Evolutionary conservation across 2,329 filamentous ascomycete species (phyloP).

Genomic region (Coleophoma crateriformis): DNA sequence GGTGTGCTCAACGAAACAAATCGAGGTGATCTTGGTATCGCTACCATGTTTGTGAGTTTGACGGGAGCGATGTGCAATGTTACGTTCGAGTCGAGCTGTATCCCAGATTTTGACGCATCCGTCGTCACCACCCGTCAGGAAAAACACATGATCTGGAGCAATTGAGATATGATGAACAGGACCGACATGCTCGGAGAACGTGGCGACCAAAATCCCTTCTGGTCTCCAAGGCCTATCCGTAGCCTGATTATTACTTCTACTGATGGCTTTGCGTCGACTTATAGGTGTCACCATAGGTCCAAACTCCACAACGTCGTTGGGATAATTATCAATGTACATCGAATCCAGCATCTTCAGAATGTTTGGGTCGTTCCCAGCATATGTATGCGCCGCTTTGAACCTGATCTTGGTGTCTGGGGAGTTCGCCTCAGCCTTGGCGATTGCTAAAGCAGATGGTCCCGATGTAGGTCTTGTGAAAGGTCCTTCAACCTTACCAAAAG

Average conservation of each 20-base stretch:
- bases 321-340: constrained; percentile 72
- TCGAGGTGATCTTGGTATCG: constrained; percentile 67
- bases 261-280: constrained; percentile 45
- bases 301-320: constrained; percentile 62
- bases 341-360: constrained; percentile 71
- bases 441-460: constrained; percentile 29
- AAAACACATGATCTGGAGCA: constrained; percentile 89
- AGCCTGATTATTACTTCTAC: constrained; percentile 23
- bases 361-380: constrained; percentile 70
- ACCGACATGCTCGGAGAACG: constrained; percentile 81
- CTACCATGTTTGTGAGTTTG: constrained; percentile 75
- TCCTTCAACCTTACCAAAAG: constrained; percentile 57
- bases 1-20: constrained; percentile 91
- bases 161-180: constrained; percentile 77
- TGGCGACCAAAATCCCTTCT: constrained; percentile 76
- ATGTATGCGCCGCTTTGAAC: constrained; percentile 69
- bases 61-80: constrained; percentile 80
- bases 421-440: constrained; percentile 28
- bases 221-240: constrained; percentile 70
- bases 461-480: constrained; percentile 28
- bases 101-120: constrained; percentile 93
- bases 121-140: constrained; percentile 89
- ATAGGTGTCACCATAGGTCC: constrained; percentile 75
- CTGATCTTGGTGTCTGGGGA: constrained; percentile 33
- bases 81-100: constrained; percentile 80